phyloP scores from a whole-genome alignment of 768 basidiomycete genomes.

The Astraeus odoratus region DNA sequence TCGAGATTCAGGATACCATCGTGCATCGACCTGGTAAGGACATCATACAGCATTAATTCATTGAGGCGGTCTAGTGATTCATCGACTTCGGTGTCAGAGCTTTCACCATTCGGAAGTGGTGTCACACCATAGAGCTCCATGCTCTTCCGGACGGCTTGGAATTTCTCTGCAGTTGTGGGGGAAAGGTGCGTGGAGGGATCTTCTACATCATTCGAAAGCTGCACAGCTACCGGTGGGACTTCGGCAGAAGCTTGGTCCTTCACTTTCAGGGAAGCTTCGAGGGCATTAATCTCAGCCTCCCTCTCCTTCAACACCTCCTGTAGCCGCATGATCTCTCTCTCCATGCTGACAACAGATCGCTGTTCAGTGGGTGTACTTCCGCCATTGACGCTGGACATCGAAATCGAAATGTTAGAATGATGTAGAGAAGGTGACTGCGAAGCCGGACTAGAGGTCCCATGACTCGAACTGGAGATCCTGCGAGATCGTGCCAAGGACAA shows the following conservation, averaged over 20 bases:
- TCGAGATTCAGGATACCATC: not conserved
- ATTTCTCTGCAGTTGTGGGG: constrained; percentile 65
- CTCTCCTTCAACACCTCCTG: constrained; percentile 89
- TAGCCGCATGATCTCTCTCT: constrained; percentile 92
- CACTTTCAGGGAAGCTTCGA: constrained; percentile 52
- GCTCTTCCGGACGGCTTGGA: constrained; percentile 64
- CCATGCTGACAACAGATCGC: constrained; percentile 77
- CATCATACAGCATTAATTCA: constrained; percentile 82
- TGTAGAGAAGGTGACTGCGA: constrained; percentile 49
- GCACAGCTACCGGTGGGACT: constrained; percentile 1
- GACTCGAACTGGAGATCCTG: constrained; percentile 73
- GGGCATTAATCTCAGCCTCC: constrained; percentile 78
- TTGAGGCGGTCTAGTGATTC: constrained; percentile 77
- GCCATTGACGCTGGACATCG: constrained; percentile 36
- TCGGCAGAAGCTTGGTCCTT: constrained; percentile 18
- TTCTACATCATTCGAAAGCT: constrained; percentile 8
- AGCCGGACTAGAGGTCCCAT: constrained; percentile 60
- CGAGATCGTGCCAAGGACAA: constrained; percentile 83
- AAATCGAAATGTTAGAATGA: constrained; percentile 55
- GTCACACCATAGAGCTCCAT: constrained; percentile 45
- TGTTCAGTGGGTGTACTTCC: constrained; percentile 36
- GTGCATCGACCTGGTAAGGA: constrained; percentile 1
- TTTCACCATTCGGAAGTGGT: constrained; percentile 18
- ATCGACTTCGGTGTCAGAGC: constrained; percentile 41
- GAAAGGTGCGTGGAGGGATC: constrained; percentile 43